A percentile compares a stretch with the other conserved stretches of the same genome.
phyloP scores from a whole-genome alignment of 768 basidiomycete species.

The Kwoniella dendrophila region DNA sequence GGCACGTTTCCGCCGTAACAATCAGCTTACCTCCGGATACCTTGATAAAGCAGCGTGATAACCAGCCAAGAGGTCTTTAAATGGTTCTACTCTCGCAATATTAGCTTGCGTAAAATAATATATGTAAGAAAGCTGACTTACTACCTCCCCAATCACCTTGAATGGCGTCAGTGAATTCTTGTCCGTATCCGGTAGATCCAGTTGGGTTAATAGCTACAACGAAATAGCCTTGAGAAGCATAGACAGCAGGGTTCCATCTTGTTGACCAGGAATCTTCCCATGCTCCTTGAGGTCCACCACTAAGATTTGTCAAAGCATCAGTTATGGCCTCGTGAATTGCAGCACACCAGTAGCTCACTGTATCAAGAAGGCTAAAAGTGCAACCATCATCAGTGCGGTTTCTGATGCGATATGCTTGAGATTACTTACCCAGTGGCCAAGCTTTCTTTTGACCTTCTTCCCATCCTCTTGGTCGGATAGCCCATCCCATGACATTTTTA shows the following conservation, averaged over 20 bases:
- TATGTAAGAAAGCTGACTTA: conserved; percentile 27
- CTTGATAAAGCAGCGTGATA: conserved; percentile 46
- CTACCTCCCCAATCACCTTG: conserved; percentile 56
- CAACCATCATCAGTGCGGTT: neutral
- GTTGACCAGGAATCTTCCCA: conserved; percentile 93
- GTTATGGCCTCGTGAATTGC: no score
- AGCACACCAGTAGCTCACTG: conserved; percentile 53
- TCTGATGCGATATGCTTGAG: neutral
- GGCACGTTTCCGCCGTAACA: neutral
- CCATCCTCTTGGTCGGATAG: conserved; percentile 78
- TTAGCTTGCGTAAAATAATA: conserved; percentile 5
- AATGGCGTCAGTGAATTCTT: conserved; percentile 59
- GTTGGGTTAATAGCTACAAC: conserved; percentile 87
- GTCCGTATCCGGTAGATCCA: conserved; percentile 89
- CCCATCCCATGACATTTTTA: conserved; percentile 79
- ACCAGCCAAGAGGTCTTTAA: conserved; percentile 56
- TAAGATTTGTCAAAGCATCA: neutral
- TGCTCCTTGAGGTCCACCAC: conserved; percentile 60
- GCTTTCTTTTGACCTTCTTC: conserved; percentile 61
- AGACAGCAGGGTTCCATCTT: conserved; percentile 80
- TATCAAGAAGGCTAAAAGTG: conserved; percentile 65
- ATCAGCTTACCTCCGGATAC: conserved; percentile 46
- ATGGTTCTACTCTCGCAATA: conserved; percentile 26
- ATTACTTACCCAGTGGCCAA: conserved; percentile 64
- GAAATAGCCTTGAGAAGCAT: conserved; percentile 67